phyloP scores from a whole-genome alignment of 805 yeast species.

The Teunomyces stri region DNA sequence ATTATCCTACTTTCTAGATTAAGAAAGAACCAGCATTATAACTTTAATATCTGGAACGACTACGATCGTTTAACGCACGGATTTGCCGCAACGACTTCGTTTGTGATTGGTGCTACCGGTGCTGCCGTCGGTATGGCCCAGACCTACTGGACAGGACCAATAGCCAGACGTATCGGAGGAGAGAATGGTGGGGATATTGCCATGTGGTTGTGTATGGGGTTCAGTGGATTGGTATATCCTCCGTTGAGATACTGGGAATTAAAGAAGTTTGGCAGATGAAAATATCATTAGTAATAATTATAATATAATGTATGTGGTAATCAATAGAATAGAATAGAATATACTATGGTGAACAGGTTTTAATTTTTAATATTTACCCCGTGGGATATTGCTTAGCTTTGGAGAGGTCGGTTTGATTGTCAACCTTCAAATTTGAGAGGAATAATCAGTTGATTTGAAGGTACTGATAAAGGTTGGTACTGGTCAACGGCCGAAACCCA shows the following conservation, averaged over 20 bases:
- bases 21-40: conserved; percentile 45
- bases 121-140: conserved; percentile 89
- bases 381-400: no score
- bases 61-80: conserved; percentile 61
- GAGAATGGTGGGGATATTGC: conserved; percentile 77
- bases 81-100: conserved; percentile 64
- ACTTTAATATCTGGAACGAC: conserved; percentile 76
- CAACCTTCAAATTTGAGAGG: no score
- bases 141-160: conserved; percentile 75
- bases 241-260: conserved; percentile 63
- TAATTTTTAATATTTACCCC: no score
- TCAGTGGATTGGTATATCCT: conserved; percentile 66
- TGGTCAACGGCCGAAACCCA: no score
- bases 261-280: conserved; percentile 36
- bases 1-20: background rate
- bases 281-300: background rate
- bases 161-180: conserved; percentile 56
- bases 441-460: no score
- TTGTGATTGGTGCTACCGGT: conserved; percentile 71
- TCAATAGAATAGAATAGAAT: no score
- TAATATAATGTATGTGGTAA: background rate
- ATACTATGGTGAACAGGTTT: no score
- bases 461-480: no score
- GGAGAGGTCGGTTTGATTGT: no score
- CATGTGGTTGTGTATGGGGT: conserved; percentile 73